Evolutionary conservation across 1,284 basidiomycete genomes (phyloP), one percentile per base, ranked within the genome.

Genomic region (Moesziomyces globuligerus): DNA sequence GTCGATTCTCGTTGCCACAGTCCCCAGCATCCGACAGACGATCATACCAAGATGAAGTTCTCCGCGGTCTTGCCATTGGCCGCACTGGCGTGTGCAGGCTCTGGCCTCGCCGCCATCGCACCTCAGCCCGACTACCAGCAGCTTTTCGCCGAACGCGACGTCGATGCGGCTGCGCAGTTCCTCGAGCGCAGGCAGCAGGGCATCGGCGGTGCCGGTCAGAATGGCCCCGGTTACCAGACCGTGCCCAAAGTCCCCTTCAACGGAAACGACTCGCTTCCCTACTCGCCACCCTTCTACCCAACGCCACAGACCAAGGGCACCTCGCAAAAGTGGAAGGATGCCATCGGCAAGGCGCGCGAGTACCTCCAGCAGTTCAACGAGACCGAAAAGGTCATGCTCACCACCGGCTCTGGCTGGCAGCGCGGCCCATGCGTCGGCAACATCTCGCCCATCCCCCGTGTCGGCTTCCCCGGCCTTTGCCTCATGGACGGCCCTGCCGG

Each of bases 381-480:
- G n/a, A 82, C 84, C 52, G 85, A 86, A 56, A 85, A 85, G 52
- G 84, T 85, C 54, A 73, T 78, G 37, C 70, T 86, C 37, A 84
- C 83, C 4, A 85, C 86, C 7, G 86, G 79, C 21, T 41, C 55
- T 0, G 68, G 71, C 17, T 73, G 53, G 48, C 42, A 55, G n/a
- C 53, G 51, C 23, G 78, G 78, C 7, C 70, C 37, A 17, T 81
- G 78, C 39, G 78, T 77, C 2, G 79, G 78, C 20, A 74, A 78
- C 67, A 79, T 71, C 18, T 48, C 52, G 4, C 47, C 74, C 39
- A 86, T 91, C 42, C 84, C 87, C 0, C 85, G 86, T 2, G 87
- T 89, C 57, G 85, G 85, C 38, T 91, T 90, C 82, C 85, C 86
- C 1, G 90, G 90, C 0, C 50, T 91, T 24, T 92, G 90, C 78